Conservation (phyloP, 768 basidiomycete genomes). For the Kwoniella sp. region DNA sequence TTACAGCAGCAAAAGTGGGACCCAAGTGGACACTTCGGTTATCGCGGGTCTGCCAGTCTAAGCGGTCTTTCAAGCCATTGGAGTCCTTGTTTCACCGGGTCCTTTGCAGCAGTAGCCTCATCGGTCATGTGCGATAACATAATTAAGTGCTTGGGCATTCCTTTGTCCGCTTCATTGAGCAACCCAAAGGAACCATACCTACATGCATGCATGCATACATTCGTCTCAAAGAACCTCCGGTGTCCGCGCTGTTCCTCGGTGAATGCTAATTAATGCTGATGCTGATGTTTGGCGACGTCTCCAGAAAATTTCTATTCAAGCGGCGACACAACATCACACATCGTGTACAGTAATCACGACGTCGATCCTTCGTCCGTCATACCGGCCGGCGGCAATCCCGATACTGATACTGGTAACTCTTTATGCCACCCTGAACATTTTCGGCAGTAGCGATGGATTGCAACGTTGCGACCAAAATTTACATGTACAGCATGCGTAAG, state of each 20-base stretch:
- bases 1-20: too few relatives aligned
- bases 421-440: not conserved
- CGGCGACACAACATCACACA: not conserved
- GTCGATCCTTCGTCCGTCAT: not conserved
- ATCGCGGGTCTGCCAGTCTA: not conserved
- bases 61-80: not conserved
- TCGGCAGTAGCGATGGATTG: not conserved
- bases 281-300: too few relatives aligned
- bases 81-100: not conserved
- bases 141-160: not conserved
- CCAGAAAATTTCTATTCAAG: not conserved
- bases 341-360: not conserved
- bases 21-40: slow-evolving; percentile 1
- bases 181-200: too few relatives aligned
- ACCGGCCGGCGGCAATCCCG: slow-evolving; percentile 2
- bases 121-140: not conserved
- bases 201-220: too few relatives aligned
- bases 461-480: too few relatives aligned
- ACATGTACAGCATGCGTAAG: too few relatives aligned
- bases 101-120: not conserved
- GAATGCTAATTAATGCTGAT: too few relatives aligned
- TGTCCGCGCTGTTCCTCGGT: too few relatives aligned
- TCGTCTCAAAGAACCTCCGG: too few relatives aligned
- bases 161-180: not conserved
- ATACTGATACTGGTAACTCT: too few relatives aligned